phyloP scores from a whole-genome alignment of 2,329 filamentous ascomycete genomes.

The Colletotrichum siamense region DNA sequence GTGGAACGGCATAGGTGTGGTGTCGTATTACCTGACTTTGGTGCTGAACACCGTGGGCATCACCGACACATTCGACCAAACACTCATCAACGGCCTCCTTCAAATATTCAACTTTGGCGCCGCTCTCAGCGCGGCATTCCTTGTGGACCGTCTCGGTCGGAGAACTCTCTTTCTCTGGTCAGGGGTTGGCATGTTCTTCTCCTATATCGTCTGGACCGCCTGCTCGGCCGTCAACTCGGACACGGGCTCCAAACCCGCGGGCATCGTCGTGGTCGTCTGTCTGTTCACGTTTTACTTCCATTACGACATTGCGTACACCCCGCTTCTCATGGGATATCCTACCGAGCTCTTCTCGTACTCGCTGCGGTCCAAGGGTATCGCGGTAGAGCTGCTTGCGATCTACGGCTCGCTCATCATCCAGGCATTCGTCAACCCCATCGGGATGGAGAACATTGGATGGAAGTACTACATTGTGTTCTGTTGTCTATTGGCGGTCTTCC shows the following conservation, averaged over 20 bases:
- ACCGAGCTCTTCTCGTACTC: conserved; percentile 27
- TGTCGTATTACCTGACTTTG: conserved; percentile 28
- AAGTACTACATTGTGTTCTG: conserved; percentile 46
- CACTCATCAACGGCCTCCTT: conserved; percentile 40
- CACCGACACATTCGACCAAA: conserved; percentile 36
- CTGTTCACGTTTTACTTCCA: conserved; percentile 50
- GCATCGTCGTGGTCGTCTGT: conserved; percentile 49
- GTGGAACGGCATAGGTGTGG: conserved; percentile 39
- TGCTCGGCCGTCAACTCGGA: conserved; percentile 34
- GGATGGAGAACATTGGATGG: conserved; percentile 41
- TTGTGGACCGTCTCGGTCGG: conserved; percentile 42
- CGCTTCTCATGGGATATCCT: conserved; percentile 45
- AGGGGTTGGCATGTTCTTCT: conserved; percentile 34
- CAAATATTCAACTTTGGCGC: conserved; percentile 35
- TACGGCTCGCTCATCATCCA: conserved; percentile 32
- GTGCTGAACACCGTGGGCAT: conserved; percentile 42
- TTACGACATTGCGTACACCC: conserved; percentile 49
- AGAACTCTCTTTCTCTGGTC: conserved; percentile 40
- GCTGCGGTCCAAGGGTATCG: conserved; percentile 29
- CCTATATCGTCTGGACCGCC: conserved; percentile 40
- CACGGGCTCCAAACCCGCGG: conserved; percentile 25
- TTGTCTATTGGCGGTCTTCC: conserved; percentile 30
- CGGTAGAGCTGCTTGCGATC: conserved; percentile 28
- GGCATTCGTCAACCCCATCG: conserved; percentile 42
- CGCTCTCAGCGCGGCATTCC: conserved; percentile 36